These are phyloP conservation scores for Pseudonectria buxi DNA, from an alignment of 2,329 filamentous ascomycete genomes.

Conservation along the genomic window DNA sequence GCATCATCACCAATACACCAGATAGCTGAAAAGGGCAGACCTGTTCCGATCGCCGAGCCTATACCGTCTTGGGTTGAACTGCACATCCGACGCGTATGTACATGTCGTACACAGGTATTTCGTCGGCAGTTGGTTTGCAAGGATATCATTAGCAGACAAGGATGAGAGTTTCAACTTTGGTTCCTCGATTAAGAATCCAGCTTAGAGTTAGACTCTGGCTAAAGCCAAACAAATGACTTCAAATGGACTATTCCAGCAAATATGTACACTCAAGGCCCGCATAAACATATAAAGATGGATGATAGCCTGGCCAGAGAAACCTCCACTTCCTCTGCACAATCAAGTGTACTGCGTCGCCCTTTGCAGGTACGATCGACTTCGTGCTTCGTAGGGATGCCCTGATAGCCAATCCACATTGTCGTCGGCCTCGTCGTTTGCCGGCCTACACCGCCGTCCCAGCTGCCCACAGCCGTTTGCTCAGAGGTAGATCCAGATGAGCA, in stretches of 20 bases:
- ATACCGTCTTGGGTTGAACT: too few relatives aligned
- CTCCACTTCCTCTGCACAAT: slow-evolving; percentile 16
- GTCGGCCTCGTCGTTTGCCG: too few relatives aligned
- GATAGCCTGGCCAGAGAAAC: slow-evolving; percentile 18
- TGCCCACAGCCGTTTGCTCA: slow-evolving; percentile 26
- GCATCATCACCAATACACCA: too few relatives aligned
- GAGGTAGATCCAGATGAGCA: slow-evolving; percentile 72
- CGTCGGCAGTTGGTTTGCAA: too few relatives aligned
- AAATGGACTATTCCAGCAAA: slow-evolving; percentile 15
- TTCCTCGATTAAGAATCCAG: background rate
- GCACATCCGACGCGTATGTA: too few relatives aligned
- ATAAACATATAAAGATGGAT: slow-evolving; percentile 16
- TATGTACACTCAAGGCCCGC: slow-evolving; percentile 22
- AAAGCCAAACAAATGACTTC: slow-evolving; percentile 10
- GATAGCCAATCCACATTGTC: too few relatives aligned
- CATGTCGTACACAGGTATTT: too few relatives aligned
- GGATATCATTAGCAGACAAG: too few relatives aligned
- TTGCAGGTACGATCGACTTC: slow-evolving; percentile 12
- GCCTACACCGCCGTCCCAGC: slow-evolving; percentile 1
- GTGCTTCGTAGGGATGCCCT: slow-evolving; percentile 13
- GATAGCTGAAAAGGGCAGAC: too few relatives aligned
- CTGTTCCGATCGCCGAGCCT: too few relatives aligned
- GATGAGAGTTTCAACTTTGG: too few relatives aligned
- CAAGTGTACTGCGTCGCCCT: too few relatives aligned
- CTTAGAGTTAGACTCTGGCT: slow-evolving; percentile 5